Evolutionary conservation across 306 rosid species (phyloP).

Genomic region (Ammopiptanthus mongolicus): DNA sequence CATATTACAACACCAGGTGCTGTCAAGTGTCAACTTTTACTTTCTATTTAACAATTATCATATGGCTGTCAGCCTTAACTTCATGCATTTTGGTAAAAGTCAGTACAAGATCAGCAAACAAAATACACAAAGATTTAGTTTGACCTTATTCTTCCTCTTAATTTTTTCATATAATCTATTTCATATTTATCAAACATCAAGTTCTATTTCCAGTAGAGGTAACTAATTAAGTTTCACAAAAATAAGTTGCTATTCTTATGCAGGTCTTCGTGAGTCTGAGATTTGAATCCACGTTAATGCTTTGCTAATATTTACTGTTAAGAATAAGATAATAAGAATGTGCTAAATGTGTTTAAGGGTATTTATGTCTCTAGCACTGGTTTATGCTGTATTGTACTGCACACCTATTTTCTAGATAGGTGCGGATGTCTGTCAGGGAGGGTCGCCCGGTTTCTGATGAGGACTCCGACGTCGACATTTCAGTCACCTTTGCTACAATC

Average conservation of each 20-base stretch:
- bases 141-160: background rate
- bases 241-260: background rate
- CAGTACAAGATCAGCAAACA: background rate
- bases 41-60: background rate
- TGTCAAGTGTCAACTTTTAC: background rate
- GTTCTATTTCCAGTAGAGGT: background rate
- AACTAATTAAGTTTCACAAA: background rate
- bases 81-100: conserved; percentile 2
- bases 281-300: background rate
- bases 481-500: too few species aligned
- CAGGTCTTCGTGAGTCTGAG: background rate
- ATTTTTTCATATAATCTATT: background rate
- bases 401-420: too few species aligned
- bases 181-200: background rate
- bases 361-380: too few species aligned
- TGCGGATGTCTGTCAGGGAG: too few species aligned
- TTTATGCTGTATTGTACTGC: too few species aligned
- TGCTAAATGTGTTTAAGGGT: too few species aligned
- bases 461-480: too few species aligned
- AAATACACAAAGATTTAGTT: background rate
- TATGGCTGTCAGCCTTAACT: background rate
- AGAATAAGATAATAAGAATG: background rate
- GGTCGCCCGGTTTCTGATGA: too few species aligned
- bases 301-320: background rate
- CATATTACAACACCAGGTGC: conserved; percentile 64